These are phyloP conservation scores for Dipodascus albidus DNA, from an alignment of 805 yeast species.

Conservation along the genomic window DNA sequence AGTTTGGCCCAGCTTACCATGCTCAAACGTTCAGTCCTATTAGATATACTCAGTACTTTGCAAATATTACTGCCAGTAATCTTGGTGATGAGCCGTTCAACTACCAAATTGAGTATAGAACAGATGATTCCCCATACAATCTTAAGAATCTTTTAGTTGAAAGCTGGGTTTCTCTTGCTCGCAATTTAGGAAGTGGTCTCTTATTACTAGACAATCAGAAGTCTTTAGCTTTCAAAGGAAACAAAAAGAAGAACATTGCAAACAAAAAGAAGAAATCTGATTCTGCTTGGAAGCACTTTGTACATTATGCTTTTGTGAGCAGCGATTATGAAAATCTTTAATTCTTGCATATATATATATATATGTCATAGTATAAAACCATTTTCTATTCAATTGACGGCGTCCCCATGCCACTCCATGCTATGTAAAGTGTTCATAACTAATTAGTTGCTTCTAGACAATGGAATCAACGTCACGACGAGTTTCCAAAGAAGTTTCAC, in stretches of 20 bases:
- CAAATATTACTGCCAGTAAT: conserved; percentile 47
- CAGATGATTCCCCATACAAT: conserved; percentile 46
- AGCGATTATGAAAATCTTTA: conserved; percentile 43
- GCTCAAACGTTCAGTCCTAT: conserved; percentile 66
- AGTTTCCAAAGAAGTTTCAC: not conserved
- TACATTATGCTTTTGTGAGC: conserved; percentile 50
- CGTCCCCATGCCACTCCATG: too few species aligned
- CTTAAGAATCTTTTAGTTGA: conserved; percentile 46
- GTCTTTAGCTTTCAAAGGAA: too few species aligned
- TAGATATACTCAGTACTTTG: conserved; percentile 60
- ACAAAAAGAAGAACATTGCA: too few species aligned
- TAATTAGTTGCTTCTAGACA: too few species aligned
- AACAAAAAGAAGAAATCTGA: conserved; percentile 7
- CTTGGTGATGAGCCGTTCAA: conserved; percentile 32
- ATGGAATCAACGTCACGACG: not conserved
- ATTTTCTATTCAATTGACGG: too few species aligned
- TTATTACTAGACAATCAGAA: too few species aligned
- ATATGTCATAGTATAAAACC: too few species aligned
- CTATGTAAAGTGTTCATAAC: too few species aligned
- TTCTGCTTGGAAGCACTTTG: conserved; percentile 32
- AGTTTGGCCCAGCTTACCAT: conserved; percentile 66
- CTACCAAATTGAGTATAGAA: conserved; percentile 57
- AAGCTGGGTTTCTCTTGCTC: conserved; percentile 47
- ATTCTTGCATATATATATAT: too few species aligned
- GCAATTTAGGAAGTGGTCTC: conserved; percentile 5